phyloP scores from a whole-genome alignment of 805 yeast species.

The Ogataea methylovora region DNA sequence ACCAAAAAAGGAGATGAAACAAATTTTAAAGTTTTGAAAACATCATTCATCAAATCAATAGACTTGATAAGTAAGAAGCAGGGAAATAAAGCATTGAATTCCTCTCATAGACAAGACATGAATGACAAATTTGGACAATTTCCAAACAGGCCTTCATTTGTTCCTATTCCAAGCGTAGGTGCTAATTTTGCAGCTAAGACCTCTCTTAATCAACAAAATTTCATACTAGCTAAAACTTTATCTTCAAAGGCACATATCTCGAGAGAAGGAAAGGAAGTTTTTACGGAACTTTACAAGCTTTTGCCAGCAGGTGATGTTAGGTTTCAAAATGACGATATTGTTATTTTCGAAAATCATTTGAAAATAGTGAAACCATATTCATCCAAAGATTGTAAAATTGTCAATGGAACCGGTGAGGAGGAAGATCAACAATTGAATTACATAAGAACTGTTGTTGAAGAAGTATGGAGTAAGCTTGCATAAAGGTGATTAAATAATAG shows the following conservation, averaged over 20 bases:
- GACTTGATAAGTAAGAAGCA: conserved; percentile 32
- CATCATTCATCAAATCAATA: conserved; percentile 49
- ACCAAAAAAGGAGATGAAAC: conserved; percentile 14
- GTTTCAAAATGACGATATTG: conserved; percentile 27
- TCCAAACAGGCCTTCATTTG: conserved; percentile 12
- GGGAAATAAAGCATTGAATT: conserved; percentile 1
- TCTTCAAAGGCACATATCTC: conserved; percentile 12
- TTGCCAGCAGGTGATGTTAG: conserved; percentile 26
- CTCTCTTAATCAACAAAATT: conserved; percentile 4
- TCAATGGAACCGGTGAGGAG: conserved; percentile 13
- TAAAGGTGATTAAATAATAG: conserved; percentile 47
- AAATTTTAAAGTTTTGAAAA: conserved; percentile 45
- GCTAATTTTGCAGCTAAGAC: not conserved
- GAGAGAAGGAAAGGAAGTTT: conserved; percentile 21
- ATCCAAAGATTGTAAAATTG: conserved; percentile 21
- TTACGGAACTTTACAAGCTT: conserved; percentile 16
- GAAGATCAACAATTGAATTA: conserved; percentile 22
- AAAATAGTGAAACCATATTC: conserved; percentile 31
- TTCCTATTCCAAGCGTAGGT: not conserved
- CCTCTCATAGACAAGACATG: conserved; percentile 1
- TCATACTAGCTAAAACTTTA: conserved; percentile 14
- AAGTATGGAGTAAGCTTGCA: conserved; percentile 38
- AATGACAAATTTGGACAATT: conserved; percentile 16
- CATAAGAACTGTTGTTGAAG: conserved; percentile 41
- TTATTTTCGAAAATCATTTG: conserved; percentile 29